phyloP scores from a whole-genome alignment of 148 eudicot genomes.

The Amaranthus cruentus region DNA sequence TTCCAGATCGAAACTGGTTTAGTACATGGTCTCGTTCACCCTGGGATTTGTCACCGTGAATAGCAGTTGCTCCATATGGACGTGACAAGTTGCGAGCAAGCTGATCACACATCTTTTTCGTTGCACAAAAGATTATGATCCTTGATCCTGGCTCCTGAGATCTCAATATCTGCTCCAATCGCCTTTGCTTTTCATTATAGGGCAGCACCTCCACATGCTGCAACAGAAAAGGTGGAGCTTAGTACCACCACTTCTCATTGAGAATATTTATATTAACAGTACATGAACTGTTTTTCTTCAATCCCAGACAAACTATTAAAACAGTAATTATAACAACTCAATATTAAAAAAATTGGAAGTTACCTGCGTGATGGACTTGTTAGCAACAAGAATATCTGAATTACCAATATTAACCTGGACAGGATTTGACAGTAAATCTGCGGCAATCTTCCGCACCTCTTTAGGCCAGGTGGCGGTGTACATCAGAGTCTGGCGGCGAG shows the following conservation, averaged over 20 bases:
- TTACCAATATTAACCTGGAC: conserved; percentile 95
- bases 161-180: conserved; percentile 76
- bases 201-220: conserved; percentile 72
- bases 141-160: conserved; percentile 94
- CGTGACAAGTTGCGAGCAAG: conserved; percentile 70
- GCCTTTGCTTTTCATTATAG: conserved; percentile 64
- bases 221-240: conserved; percentile 14
- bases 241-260: background rate
- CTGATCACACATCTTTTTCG: conserved; percentile 92
- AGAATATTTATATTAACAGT: too few relatives aligned
- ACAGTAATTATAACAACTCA: background rate
- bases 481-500: conserved; percentile 89
- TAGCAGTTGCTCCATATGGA: conserved; percentile 83
- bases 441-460: conserved; percentile 92
- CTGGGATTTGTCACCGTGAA: conserved; percentile 92
- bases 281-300: too few relatives aligned
- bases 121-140: conserved; percentile 89
- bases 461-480: conserved; percentile 99
- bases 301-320: too few relatives aligned
- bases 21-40: conserved; percentile 77
- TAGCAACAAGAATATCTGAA: conserved; percentile 88
- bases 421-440: conserved; percentile 73
- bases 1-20: conserved; percentile 71
- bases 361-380: conserved; percentile 95
- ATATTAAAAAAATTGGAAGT: background rate